Percentiles rank a stretch among this genome's conserved stretches.
phyloP scores from a whole-genome alignment of 2,329 filamentous ascomycete species.

The Apiospora pterosperma region DNA sequence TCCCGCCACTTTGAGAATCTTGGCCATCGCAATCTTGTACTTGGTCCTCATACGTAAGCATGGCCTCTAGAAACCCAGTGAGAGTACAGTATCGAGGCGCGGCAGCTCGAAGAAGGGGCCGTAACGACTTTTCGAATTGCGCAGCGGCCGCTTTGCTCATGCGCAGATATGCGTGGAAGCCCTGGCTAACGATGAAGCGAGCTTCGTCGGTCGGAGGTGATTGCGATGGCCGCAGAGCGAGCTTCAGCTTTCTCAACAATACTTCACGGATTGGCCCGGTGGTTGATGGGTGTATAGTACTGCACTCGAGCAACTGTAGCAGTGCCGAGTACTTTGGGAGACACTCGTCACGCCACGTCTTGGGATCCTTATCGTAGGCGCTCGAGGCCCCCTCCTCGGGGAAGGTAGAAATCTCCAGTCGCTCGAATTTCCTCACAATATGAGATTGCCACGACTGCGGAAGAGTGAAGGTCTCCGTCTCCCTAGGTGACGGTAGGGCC shows the following conservation, averaged over 20 bases:
- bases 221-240: conserved; percentile 60
- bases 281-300: conserved; percentile 63
- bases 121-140: conserved; percentile 57
- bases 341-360: conserved; percentile 60
- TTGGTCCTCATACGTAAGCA: conserved; percentile 51
- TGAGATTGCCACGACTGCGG: conserved; percentile 71
- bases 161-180: conserved; percentile 68
- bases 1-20: conserved; percentile 26
- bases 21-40: conserved; percentile 20
- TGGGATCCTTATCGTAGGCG: conserved; percentile 56
- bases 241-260: conserved; percentile 62
- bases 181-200: conserved; percentile 72
- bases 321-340: conserved; percentile 67
- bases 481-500: conserved; percentile 50
- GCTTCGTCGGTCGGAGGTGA: conserved; percentile 59
- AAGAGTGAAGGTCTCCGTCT: conserved; percentile 52
- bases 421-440: conserved; percentile 67
- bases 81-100: conserved; percentile 64
- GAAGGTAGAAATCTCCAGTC: conserved; percentile 60
- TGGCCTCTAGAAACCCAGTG: conserved; percentile 63
- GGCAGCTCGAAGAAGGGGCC: conserved; percentile 62
- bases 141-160: conserved; percentile 56
- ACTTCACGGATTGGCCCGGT: conserved; percentile 64
- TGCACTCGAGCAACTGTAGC: conserved; percentile 58
- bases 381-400: conserved; percentile 54